phyloP scores from a whole-genome alignment of 1,284 basidiomycete species.

The Cryptococcus sp. region DNA sequence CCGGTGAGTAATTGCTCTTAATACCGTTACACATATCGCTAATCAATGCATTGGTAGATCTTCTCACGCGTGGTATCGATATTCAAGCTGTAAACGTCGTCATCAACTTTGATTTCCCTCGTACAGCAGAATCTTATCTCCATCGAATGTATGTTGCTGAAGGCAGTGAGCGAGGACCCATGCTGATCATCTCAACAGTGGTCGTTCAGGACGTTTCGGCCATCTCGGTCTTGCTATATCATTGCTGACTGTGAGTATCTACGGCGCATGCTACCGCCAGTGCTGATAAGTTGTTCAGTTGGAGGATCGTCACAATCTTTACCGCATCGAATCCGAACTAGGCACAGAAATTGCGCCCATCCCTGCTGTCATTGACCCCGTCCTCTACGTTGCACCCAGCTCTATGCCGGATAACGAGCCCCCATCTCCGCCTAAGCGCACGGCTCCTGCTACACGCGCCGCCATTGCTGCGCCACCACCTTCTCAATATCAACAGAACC shows the following conservation, averaged over 20 bases:
- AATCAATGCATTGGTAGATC: constrained; percentile 60
- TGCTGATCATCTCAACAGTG: constrained; percentile 57
- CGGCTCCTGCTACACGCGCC: neutral
- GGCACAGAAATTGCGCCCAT: constrained; percentile 98
- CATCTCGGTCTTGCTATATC: constrained; percentile 97
- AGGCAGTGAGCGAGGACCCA: neutral
- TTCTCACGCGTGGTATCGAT: constrained; percentile 98
- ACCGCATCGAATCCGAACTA: constrained; percentile 96
- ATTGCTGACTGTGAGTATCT: constrained; percentile 66
- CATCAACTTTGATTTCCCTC: constrained; percentile 99
- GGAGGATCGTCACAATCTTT: constrained; percentile 96
- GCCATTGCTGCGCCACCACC: constrained; percentile 1
- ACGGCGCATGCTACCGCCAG: neutral
- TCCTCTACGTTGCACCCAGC: constrained; percentile 77
- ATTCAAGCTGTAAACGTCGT: constrained; percentile 99
- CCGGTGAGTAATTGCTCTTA: constrained; percentile 52
- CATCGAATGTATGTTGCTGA: constrained; percentile 60
- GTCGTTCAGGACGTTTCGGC: constrained; percentile 95
- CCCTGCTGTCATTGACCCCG: constrained; percentile 85
- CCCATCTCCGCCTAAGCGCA: constrained; percentile 19
- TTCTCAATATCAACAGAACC: constrained; percentile 6
- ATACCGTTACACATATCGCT: neutral
- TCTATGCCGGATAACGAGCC: constrained; percentile 33
- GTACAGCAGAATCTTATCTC: constrained; percentile 97
- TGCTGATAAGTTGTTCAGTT: constrained; percentile 57